Evolutionary conservation across 805 yeast species (phyloP), one percentile per base, ranked within the genome.

Genomic region (Spencermartinsiella europaea): DNA sequence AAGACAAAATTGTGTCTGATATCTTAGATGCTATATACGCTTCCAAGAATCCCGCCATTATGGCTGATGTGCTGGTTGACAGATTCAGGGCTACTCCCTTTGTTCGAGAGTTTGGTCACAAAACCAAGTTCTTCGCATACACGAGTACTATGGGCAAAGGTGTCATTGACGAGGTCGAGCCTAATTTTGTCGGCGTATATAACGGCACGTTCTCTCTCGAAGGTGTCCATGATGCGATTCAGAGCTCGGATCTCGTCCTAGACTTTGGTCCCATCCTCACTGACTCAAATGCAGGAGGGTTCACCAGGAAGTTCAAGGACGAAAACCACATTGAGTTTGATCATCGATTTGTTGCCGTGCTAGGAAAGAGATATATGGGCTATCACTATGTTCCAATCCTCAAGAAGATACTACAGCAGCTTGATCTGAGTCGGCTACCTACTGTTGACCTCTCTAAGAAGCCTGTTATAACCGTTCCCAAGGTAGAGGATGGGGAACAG

Each of bases 81-180:
- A 75, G 96, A 50, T 83, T 73, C 56, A 73, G 74, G 14, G 68
- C 71, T 25, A 73, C 73, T 16, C 54, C 61, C 1, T 50, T 70
- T 16, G 67, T 83, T 44, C 72, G 76, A 50, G 56, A 70, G 20
- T 68, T 90, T 36, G 76, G 75, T 15, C 60, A 69, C 34, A 58
- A 58, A 46, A 67, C 85, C 50, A 67, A 68, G 43, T 74, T 77
- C 59, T 81, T 78, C 62, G 77, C 72, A 54, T 85, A 65, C 63
- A 69, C 80, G 5, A 77, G 89, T 0, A 71, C 75, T 42, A 77
- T 77, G 76, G 95, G 89, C 14, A 83, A 88, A 63, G 81, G 86
- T 5, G 65, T 79, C 20, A 65, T 89, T 35, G 81, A 89, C 65
- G 97, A 89, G 66, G 65, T 78, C n/a, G 69, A 73, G 49, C 69